Percentiles rank a stretch among this genome's conserved stretches.
Conservation (phyloP, 768 basidiomycete species). For the Goffeauzyma gilvescens region DNA sequence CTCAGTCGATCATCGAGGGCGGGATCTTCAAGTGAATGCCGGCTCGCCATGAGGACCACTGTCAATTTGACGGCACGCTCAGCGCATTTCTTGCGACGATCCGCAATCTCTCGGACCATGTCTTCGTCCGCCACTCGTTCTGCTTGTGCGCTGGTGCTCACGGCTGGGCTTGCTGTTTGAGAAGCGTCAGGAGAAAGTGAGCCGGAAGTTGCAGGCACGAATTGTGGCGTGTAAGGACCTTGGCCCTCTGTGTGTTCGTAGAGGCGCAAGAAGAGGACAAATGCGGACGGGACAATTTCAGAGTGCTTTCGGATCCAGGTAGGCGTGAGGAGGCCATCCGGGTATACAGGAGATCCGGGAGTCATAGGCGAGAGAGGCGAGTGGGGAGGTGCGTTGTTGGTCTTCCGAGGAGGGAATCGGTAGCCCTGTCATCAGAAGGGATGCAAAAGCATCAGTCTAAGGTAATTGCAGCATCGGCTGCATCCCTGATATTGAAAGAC, state of each 20-base stretch:
- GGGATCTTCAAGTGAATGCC: constrained; percentile 73
- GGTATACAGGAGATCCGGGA: constrained; percentile 68
- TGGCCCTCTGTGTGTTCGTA: constrained; percentile 59
- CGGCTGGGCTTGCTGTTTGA: too few relatives aligned
- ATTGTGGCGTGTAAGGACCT: too few relatives aligned
- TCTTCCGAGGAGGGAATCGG: constrained; percentile 72
- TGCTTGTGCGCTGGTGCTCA: constrained; percentile 4
- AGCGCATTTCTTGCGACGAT: constrained; percentile 54
- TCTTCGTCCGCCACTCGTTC: constrained; percentile 50
- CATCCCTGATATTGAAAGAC: not conserved
- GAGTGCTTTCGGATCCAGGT: constrained; percentile 97
- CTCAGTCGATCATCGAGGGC: constrained; percentile 64
- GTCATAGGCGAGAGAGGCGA: constrained; percentile 89
- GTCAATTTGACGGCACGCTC: constrained; percentile 88
- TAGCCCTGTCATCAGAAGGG: constrained; percentile 37
- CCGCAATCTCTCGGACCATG: constrained; percentile 55
- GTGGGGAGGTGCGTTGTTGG: constrained; percentile 37
- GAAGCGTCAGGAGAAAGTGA: too few relatives aligned
- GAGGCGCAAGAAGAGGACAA: constrained; percentile 72
- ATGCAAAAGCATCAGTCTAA: not conserved
- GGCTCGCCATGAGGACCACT: constrained; percentile 75
- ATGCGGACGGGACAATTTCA: constrained; percentile 73
- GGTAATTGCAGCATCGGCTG: not conserved
- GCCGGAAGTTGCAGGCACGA: too few relatives aligned
- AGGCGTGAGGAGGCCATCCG: constrained; percentile 89